Evolutionary conservation across 805 yeast species (phyloP), one percentile per base, ranked within the genome.

Genomic region (Lachancea fermentati): DNA sequence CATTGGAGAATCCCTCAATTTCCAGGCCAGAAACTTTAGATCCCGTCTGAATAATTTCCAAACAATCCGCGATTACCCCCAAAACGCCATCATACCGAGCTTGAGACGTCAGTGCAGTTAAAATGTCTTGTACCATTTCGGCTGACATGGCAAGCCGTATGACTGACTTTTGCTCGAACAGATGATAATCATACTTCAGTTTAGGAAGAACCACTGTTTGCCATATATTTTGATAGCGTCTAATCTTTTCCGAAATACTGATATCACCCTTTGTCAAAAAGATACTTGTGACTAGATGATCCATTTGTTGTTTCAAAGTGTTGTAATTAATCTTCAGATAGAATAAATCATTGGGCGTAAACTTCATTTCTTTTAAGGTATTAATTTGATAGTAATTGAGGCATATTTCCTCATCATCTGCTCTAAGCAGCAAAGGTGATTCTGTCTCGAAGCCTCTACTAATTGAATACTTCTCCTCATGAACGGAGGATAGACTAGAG

Each of bases 221-320:
- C 67, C 67, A 62, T 12, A 47, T 42, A 5, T 30, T 14, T 31
- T 45, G 51, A 57, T 60, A 53, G 32, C 39, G 28, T 17, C 47
- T 52, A 47, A 52, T 56, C 15, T 49, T 40, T 11, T 38, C 35
- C 30, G 42, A 52, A 54, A 54, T 55, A 13, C 47, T 51, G 2
- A 52, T 41, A 32, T 54, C 48, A n/a, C 61, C 63, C 30, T 50
- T 50, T 18, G 57, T 45, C 15, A 55, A 39, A 6, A 56, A 42
- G 4, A 52, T 49, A 32, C 54, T 58, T 0, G 62, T 56, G 1
- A 54, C 55, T 7, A 58, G 28, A 19, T 45, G 44, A 38, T 59
- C 58, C 8, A 59, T 17, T 30, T 52, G 56, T 28, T 57, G 58
- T 30, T 54, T 57, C 28, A 56, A 33, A 12, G 55, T 50, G 34